These are phyloP conservation scores for Penicillium steckii DNA, from an alignment of 495 filamentous ascomycete genomes.

Conservation along the genomic window DNA sequence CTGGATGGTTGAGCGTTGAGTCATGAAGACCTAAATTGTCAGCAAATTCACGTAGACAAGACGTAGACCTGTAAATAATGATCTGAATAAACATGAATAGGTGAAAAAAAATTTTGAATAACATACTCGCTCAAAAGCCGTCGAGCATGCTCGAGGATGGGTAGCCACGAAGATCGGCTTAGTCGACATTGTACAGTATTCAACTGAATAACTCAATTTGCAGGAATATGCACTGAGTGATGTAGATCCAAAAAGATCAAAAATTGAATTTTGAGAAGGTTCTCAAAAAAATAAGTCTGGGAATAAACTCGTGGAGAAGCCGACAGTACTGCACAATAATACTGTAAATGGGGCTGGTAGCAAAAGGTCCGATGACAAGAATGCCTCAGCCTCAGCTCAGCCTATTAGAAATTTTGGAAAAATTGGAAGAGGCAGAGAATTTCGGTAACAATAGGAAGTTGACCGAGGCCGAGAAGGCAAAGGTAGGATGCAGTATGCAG, in stretches of 20 bases:
- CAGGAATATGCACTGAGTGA: too few relatives aligned
- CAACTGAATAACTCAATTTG: too few relatives aligned
- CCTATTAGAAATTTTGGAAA: constrained; percentile 4
- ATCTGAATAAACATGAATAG: neutral
- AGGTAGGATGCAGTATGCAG: neutral
- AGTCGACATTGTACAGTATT: constrained; percentile 69
- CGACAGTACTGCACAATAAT: too few relatives aligned
- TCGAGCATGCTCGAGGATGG: constrained; percentile 91
- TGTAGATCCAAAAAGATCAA: neutral
- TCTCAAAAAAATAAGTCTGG: too few relatives aligned
- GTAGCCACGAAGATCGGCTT: constrained; percentile 91
- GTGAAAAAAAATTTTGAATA: neutral
- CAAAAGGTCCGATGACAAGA: neutral
- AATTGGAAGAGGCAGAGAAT: too few relatives aligned
- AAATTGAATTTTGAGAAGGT: constrained; percentile 20
- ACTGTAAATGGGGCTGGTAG: too few relatives aligned
- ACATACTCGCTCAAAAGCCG: constrained; percentile 87
- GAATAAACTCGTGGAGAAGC: constrained; percentile 20
- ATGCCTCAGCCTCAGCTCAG: neutral
- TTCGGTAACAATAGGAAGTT: too few relatives aligned
- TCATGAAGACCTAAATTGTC: constrained; percentile 83
- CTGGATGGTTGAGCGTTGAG: constrained; percentile 69
- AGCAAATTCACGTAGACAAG: constrained; percentile 2
- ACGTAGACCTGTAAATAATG: neutral
- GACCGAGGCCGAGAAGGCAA: constrained; percentile 9